These are phyloP conservation scores for Penicillium malachiteum DNA, from an alignment of 495 filamentous ascomycete species.

Conservation along the genomic window DNA sequence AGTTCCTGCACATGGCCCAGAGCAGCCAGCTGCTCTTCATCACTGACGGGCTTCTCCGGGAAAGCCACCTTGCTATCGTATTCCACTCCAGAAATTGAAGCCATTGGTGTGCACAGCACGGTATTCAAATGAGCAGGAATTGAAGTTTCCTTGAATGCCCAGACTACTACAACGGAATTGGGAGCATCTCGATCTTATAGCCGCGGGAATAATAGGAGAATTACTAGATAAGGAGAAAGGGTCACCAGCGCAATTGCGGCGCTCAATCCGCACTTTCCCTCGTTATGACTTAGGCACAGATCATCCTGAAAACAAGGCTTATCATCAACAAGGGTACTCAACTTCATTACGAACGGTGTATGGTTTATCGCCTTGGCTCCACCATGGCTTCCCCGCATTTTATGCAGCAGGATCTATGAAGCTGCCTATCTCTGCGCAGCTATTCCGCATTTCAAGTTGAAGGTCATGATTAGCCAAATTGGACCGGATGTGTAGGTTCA, in stretches of 20 bases:
- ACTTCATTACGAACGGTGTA: too few species aligned
- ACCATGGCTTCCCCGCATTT: slow-evolving; percentile 10
- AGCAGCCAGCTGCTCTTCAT: slow-evolving; percentile 26
- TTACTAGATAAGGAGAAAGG: background rate
- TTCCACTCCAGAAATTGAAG: slow-evolving; percentile 2
- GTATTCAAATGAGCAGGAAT: background rate
- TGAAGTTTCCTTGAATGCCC: background rate
- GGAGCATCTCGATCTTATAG: background rate
- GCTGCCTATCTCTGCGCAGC: background rate
- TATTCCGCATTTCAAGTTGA: background rate
- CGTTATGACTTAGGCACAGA: slow-evolving; percentile 1
- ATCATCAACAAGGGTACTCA: background rate
- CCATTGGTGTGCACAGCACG: slow-evolving; percentile 6
- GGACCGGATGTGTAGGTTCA: background rate
- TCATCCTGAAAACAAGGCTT: background rate
- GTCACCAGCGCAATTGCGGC: background rate
- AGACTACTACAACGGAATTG: background rate
- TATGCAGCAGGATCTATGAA: background rate
- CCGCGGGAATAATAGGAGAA: background rate
- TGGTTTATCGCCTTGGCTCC: background rate
- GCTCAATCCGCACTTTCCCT: background rate
- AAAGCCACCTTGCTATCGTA: background rate
- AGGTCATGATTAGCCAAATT: background rate
- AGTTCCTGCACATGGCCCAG: slow-evolving; percentile 30
- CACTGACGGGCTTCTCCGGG: slow-evolving; percentile 20